Evolutionary conservation across 495 filamentous ascomycete species (phyloP), one percentile per base, ranked within the genome.

Genomic region (Tetracladium setigerum): DNA sequence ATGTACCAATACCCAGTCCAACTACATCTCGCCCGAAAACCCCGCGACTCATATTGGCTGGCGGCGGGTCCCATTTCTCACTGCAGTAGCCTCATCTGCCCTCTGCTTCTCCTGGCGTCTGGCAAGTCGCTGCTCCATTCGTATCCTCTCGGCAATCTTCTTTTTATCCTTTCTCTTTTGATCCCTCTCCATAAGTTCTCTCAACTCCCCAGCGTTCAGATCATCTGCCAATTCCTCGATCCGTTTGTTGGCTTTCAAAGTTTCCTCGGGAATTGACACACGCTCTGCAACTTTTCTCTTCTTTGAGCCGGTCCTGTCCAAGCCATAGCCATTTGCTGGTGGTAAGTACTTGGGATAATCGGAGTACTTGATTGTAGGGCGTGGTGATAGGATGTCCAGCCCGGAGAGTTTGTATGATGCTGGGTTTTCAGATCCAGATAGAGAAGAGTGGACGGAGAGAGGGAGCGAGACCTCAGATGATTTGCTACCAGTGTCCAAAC

Each of bases 111-210:
- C 86, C 33, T 79, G 79, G 43, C 74, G 76, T 35, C 81, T 72
- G 47, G 84, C 76, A 35, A 95, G 67, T 44, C 74, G 81, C 49
- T 81, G 75, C 47, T 86, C 76, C 18, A 85, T 61, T 48, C 69
- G 82, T 52, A 90, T 84, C 47, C 83, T 79, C 18, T 94, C 84
- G 35, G 76, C 72, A 45, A 81, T 70, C 41, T 72, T 73, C 67
- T 87, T 88, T 59, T 76, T 81, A 47, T 95, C 86, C 49, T 73
- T 76, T 27, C 89, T 74, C 49, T 87, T 78, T 50, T 83, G 71
- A 60, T 96, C 89, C 45, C 89, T 69, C 47, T 96, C 89, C 73
- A 96, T 77, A 30, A 95, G 62, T 56, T 94, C 86, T 15, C 89
- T 73, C 41, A 96, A 57, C 55, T 82, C 86, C 31, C 83, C 76